Conservation (phyloP, 768 basidiomycete species). For the Piloderma croceum region DNA sequence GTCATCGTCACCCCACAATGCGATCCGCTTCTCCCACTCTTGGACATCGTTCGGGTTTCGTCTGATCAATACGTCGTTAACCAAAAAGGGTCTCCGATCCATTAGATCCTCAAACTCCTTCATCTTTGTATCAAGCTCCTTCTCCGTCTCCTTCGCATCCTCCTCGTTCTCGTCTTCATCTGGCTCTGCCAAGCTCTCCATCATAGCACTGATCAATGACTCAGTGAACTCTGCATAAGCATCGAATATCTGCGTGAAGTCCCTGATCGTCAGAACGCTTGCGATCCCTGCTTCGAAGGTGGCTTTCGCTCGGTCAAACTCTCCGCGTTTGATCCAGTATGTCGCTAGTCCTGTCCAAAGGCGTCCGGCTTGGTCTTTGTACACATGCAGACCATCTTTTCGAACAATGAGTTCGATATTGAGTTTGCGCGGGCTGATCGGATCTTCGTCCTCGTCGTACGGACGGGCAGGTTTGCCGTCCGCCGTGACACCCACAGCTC, state of each 20-base stretch:
- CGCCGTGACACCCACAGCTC: conserved; percentile 46
- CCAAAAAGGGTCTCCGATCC: conserved; percentile 91
- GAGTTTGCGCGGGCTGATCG: conserved; percentile 58
- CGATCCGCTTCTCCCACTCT: conserved; percentile 98
- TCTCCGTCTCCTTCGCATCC: conserved; percentile 70
- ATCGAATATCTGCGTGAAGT: conserved; percentile 98
- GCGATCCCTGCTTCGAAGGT: conserved; percentile 87
- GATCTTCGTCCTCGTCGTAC: conserved; percentile 84
- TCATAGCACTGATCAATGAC: conserved; percentile 80
- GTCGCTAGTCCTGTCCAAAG: conserved; percentile 96
- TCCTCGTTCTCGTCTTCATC: conserved; percentile 78
- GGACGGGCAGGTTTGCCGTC: conserved; percentile 45
- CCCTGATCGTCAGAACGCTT: conserved; percentile 84
- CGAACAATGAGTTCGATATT: conserved; percentile 84
- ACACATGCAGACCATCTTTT: conserved; percentile 80
- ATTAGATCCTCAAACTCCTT: conserved; percentile 90
- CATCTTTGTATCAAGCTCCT: conserved; percentile 83
- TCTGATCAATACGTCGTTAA: conserved; percentile 90
- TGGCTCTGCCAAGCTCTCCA: conserved; percentile 75
- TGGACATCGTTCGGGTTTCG: conserved; percentile 97
- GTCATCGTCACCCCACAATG: conserved; percentile 89
- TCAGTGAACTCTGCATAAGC: conserved; percentile 94
- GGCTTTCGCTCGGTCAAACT: conserved; percentile 84
- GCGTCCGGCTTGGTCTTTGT: conserved; percentile 95
- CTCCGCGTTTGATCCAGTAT: conserved; percentile 96